A percentile compares a stretch with the other conserved stretches of the same genome.
Evolutionary conservation across 805 yeast genomes (phyloP).

Genomic region (Schwanniomyces vanrijiae): DNA sequence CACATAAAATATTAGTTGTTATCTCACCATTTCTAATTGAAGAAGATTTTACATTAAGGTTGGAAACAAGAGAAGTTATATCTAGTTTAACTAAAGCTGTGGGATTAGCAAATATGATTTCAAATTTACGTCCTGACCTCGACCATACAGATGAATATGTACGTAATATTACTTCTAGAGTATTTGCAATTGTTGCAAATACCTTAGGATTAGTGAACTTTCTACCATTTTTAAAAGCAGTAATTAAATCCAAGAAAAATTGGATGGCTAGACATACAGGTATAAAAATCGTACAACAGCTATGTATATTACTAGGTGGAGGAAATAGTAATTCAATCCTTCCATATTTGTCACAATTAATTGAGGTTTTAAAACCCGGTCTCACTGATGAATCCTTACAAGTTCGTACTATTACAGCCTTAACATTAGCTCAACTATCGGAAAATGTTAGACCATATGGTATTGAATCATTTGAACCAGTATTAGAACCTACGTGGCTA

Average conservation of each 20-base stretch:
- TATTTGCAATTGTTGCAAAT: slow-evolving; percentile 80
- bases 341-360: slow-evolving; percentile 68
- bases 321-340: slow-evolving; percentile 54
- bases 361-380: slow-evolving; percentile 58
- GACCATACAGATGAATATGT: slow-evolving; percentile 81
- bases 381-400: slow-evolving; percentile 66
- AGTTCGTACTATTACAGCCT: slow-evolving; percentile 70
- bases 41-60: slow-evolving; percentile 70
- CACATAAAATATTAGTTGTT: slow-evolving; percentile 70
- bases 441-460: slow-evolving; percentile 87
- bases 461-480: slow-evolving; percentile 76
- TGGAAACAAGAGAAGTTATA: slow-evolving; percentile 78
- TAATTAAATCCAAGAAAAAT: slow-evolving; percentile 69
- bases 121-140: slow-evolving; percentile 76
- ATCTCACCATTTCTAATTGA: slow-evolving; percentile 79
- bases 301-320: slow-evolving; percentile 66
- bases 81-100: slow-evolving; percentile 75
- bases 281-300: slow-evolving; percentile 69
- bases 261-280: slow-evolving; percentile 89
- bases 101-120: slow-evolving; percentile 79
- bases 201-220: slow-evolving; percentile 71
- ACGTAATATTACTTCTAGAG: slow-evolving; percentile 71
- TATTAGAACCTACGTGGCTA: slow-evolving; percentile 75
- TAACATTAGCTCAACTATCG: slow-evolving; percentile 72
- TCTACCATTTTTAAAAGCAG: slow-evolving; percentile 81